These are phyloP conservation scores for Phytomonas sp. DNA, from an alignment of 208 protist genomes.

Conservation along the genomic window DNA sequence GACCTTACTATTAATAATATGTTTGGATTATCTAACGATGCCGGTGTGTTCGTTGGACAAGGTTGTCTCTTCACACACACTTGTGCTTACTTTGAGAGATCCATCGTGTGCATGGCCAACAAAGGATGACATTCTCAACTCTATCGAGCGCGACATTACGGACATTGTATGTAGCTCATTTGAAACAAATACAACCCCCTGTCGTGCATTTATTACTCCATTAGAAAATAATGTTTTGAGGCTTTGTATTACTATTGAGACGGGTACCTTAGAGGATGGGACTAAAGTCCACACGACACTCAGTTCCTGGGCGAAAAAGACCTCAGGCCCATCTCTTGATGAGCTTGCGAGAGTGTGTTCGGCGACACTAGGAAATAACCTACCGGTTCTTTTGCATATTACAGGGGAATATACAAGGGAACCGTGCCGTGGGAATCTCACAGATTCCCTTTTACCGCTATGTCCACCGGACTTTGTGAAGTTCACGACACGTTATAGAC, in stretches of 20 bases:
- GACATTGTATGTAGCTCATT: background rate
- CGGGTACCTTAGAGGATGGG: background rate
- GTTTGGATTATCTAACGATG: background rate
- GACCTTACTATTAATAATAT: background rate
- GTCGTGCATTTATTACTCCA: background rate
- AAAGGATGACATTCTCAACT: background rate
- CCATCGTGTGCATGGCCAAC: background rate
- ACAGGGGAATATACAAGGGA: background rate
- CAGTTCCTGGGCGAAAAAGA: background rate
- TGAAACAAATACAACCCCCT: background rate
- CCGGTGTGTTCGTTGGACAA: background rate
- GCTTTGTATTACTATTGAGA: background rate
- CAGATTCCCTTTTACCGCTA: background rate
- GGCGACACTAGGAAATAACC: background rate
- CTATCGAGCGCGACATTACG: background rate
- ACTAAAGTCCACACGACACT: background rate
- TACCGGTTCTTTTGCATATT: background rate
- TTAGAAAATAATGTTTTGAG: background rate
- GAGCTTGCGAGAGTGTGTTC: background rate
- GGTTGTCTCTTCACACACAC: background rate
- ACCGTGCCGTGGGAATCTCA: background rate
- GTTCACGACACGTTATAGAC: background rate
- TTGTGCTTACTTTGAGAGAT: background rate
- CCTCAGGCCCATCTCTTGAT: background rate
- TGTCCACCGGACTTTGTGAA: background rate